These are phyloP conservation scores for Grosmannia penicillata DNA, from an alignment of 2,329 filamentous ascomycete species.

Conservation along the genomic window DNA sequence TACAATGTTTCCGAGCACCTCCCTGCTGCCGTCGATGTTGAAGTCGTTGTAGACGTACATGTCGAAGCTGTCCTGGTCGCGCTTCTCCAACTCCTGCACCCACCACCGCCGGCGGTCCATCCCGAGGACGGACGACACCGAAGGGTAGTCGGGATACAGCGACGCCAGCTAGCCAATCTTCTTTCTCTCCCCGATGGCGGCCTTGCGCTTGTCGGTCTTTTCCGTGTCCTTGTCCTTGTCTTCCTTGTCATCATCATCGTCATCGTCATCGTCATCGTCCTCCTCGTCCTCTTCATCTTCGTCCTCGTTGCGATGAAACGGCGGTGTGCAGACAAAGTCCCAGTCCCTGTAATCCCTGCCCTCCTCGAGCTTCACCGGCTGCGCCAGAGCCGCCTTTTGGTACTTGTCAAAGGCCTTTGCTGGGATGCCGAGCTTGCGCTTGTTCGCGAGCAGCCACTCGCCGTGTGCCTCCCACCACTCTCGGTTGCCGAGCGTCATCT, in stretches of 20 bases:
- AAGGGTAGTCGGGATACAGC: background rate
- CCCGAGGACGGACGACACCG: background rate
- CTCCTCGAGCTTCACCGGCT: background rate
- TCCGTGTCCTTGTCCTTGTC: background rate
- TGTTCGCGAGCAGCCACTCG: background rate
- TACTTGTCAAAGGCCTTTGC: background rate
- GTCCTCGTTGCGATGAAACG: background rate
- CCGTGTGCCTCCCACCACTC: background rate
- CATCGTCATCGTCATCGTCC: background rate
- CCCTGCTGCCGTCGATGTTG: background rate
- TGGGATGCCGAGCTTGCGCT: background rate
- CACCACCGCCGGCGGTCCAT: background rate
- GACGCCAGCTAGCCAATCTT: background rate
- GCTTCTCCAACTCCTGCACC: background rate
- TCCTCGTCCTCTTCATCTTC: background rate
- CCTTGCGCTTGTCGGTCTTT: background rate
- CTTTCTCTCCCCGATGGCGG: background rate
- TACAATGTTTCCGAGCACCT: slow-evolving; percentile 1
- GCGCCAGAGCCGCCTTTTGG: background rate
- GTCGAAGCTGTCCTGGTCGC: background rate
- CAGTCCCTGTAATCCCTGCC: background rate
- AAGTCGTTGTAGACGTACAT: slow-evolving; percentile 1
- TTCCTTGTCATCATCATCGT: background rate
- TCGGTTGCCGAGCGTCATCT: background rate
- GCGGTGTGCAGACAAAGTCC: background rate